Evolutionary conservation across 257 asterid genomes (phyloP).

Genomic region (Capsicum chinense): DNA sequence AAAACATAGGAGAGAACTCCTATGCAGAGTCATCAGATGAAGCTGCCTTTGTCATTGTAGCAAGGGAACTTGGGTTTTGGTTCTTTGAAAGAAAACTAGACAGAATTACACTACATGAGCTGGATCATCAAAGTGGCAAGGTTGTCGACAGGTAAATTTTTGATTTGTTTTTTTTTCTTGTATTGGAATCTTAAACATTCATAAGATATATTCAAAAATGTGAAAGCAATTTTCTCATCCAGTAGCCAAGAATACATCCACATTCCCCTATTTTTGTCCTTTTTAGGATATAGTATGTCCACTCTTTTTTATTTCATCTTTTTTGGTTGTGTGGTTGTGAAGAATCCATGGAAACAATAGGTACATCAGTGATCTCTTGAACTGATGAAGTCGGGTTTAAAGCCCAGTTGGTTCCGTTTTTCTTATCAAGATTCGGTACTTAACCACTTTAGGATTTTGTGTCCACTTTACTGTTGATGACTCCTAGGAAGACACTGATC

Average conservation of each 20-base stretch:
- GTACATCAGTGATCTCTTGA: too few species aligned
- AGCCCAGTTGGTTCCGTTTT: too few species aligned
- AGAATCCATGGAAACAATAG: not conserved
- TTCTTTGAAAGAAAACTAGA: constrained; percentile 84
- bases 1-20: constrained; percentile 62
- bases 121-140: constrained; percentile 61
- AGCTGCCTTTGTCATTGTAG: constrained; percentile 94
- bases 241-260: not conserved
- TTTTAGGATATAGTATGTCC: not conserved
- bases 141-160: constrained; percentile 63
- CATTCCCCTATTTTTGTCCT: not conserved
- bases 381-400: too few species aligned
- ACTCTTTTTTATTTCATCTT: not conserved
- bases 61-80: constrained; percentile 89
- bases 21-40: constrained; percentile 99
- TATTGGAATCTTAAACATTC: not conserved
- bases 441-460: too few species aligned
- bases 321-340: not conserved
- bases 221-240: not conserved
- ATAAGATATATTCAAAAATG: not conserved
- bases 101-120: constrained; percentile 73
- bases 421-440: too few species aligned
- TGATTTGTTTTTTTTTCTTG: not conserved
- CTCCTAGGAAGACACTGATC: too few species aligned
- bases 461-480: too few species aligned